Percentiles rank a stretch among this genome's conserved stretches.
These are phyloP conservation scores for Fraxinus nigra DNA, from an alignment of 305 asterid genomes.

Conservation along the genomic window DNA sequence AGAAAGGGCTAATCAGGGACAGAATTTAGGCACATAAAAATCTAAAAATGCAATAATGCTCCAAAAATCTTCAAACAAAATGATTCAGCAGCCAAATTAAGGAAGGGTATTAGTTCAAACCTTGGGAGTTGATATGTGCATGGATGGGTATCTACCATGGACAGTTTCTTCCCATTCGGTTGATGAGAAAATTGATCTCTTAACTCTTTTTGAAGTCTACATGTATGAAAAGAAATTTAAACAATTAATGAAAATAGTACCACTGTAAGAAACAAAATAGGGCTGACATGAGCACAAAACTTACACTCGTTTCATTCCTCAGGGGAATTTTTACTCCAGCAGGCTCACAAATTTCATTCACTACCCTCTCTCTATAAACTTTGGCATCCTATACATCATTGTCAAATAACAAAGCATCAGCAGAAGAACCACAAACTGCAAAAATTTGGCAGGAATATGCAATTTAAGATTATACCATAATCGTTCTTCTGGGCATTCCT, in stretches of 20 bases:
- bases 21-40: not conserved
- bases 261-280: not conserved
- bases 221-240: conserved; percentile 5
- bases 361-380: conserved; percentile 30
- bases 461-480: conserved; percentile 40
- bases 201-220: conserved; percentile 51
- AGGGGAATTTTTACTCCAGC: conserved; percentile 33
- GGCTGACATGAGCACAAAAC: conserved; percentile 16
- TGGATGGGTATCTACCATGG: conserved; percentile 33
- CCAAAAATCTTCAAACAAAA: not conserved
- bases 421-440: not conserved
- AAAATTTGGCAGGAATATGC: not conserved
- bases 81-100: conserved; percentile 2
- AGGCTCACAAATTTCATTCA: conserved; percentile 33
- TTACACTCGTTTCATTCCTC: conserved; percentile 45
- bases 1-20: not conserved
- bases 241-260: not conserved
- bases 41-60: not conserved
- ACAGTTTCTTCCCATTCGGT: conserved; percentile 37
- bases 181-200: conserved; percentile 39
- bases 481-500: conserved; percentile 35
- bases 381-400: conserved; percentile 42
- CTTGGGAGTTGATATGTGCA: conserved; percentile 44
- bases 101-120: conserved; percentile 36
- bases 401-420: conserved; percentile 20